Percentiles rank a stretch among this genome's conserved stretches.
These are phyloP conservation scores for Amaranthus palmeri DNA, from an alignment of 148 eudicot species.

Conservation along the genomic window DNA sequence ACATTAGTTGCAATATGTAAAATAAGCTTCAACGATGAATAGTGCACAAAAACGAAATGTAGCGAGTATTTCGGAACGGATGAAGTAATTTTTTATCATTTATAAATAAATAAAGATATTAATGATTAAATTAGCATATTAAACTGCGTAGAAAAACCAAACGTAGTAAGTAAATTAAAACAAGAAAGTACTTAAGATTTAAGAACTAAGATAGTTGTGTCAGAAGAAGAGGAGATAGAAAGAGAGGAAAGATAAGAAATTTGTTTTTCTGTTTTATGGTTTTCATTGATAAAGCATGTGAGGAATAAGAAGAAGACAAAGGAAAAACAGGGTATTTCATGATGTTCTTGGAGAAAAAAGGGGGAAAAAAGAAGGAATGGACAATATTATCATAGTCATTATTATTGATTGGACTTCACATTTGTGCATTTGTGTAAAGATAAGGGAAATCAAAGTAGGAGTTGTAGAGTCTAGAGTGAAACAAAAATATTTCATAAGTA, in stretches of 20 bases:
- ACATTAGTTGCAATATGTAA: too few relatives aligned
- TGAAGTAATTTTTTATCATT: too few relatives aligned
- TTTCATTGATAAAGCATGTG: slow-evolving; percentile 18
- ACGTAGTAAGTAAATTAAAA: too few relatives aligned
- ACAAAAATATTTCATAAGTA: not conserved
- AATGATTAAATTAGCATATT: too few relatives aligned
- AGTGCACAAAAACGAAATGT: too few relatives aligned
- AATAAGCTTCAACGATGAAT: too few relatives aligned
- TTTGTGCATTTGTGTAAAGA: slow-evolving; percentile 16
- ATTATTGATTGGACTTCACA: slow-evolving; percentile 24
- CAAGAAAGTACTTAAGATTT: too few relatives aligned
- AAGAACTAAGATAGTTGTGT: slow-evolving; percentile 23
- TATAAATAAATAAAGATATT: too few relatives aligned
- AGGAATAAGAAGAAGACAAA: slow-evolving; percentile 17
- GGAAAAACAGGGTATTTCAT: slow-evolving; percentile 16
- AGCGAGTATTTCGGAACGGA: too few relatives aligned
- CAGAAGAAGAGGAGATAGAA: slow-evolving; percentile 9
- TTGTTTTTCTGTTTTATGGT: not conserved
- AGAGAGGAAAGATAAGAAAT: not conserved
- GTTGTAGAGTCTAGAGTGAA: not conserved
- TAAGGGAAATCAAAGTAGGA: slow-evolving; percentile 8
- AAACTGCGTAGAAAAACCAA: too few relatives aligned
- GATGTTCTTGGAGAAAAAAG: slow-evolving; percentile 2
- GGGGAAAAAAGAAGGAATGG: not conserved
- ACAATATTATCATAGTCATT: slow-evolving; percentile 10